These are phyloP conservation scores for Craspedostauros australis DNA, from an alignment of 108 stramenopile species.

Conservation along the genomic window DNA sequence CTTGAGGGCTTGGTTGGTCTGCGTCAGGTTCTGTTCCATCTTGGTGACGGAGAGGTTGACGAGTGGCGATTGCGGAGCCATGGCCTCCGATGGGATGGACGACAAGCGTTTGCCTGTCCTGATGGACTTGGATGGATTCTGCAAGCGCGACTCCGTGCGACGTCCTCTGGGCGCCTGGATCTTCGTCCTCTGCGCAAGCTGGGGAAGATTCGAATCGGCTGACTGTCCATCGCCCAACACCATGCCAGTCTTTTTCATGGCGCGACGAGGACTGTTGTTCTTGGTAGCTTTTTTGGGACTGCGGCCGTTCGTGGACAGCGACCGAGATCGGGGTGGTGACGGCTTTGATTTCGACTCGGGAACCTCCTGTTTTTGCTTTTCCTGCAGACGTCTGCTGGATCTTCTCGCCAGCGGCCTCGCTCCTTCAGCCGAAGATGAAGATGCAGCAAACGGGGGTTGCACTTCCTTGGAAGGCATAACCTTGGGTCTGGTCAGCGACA, in stretches of 20 bases:
- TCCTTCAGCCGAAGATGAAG: too few relatives aligned
- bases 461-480: too few relatives aligned
- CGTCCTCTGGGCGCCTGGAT: slow-evolving; percentile 4
- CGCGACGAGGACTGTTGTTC: not conserved
- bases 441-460: too few relatives aligned
- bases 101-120: slow-evolving; percentile 54
- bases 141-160: slow-evolving; percentile 21
- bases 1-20: not conserved
- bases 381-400: too few relatives aligned
- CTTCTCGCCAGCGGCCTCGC: too few relatives aligned
- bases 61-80: slow-evolving; percentile 54
- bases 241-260: not conserved
- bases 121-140: slow-evolving; percentile 27
- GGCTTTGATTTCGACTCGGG: too few relatives aligned
- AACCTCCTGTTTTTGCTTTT: too few relatives aligned
- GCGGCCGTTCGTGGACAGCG: too few relatives aligned
- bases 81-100: slow-evolving; percentile 45
- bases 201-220: not conserved
- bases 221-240: not conserved
- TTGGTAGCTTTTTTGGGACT: not conserved
- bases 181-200: not conserved
- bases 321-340: too few relatives aligned
- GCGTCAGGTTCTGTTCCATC: not conserved
- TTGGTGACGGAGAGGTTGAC: slow-evolving; percentile 17
- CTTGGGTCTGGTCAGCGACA: too few relatives aligned